Evolutionary conservation across 345 rosid species (phyloP), one percentile per base, ranked within the genome.

Genomic region (Aquilaria sinensis): DNA sequence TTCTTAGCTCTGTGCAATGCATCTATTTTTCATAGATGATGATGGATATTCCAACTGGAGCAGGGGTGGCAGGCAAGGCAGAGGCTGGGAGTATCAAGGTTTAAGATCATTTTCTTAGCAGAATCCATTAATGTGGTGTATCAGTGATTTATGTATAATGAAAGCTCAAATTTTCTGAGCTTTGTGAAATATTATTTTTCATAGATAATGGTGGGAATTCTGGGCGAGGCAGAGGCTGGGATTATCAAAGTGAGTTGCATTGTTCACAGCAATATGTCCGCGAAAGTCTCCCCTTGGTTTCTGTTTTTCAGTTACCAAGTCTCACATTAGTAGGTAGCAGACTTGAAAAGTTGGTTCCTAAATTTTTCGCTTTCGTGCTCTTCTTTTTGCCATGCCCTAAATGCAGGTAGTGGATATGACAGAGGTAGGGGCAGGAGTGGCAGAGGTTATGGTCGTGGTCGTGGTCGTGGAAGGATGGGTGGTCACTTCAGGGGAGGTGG

Each of bases 71-170:
- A 78, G 78, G 33, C 58, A 80, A 61, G 80, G 87, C 72, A 77
- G 87, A 67, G 71, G 76, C 23, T 72, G 81, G 81, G 78, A 77
- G 37, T 75, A 83, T 63, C 74, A 67, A 45, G 85, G 85, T 80
- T 37, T 37, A 37, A 37, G 8, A 37, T 9, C 43, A 37, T 37
- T 37, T 37, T 37, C 8, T 37, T 2, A 0, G 7, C 5, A n/a
- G n/a, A n/a, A n/a, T n/a, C n/a, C n/a, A n/a, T 37, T 37, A 9
- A 5, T 37, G 5, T 37, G 8, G 43, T 5, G 3, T 37, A 37
- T 0, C 8, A 3, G 43, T 37, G 43, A 37, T 37, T 9, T 37
- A 2, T 37, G 43, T 37, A 37, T 37, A 37, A 5, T 37, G 5
- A 37, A 3, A 37, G 5, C 43, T 37, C 43, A 5, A 37, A 37